phyloP scores from a whole-genome alignment of 2,329 filamentous ascomycete genomes.

The Diaporthe australafricana region DNA sequence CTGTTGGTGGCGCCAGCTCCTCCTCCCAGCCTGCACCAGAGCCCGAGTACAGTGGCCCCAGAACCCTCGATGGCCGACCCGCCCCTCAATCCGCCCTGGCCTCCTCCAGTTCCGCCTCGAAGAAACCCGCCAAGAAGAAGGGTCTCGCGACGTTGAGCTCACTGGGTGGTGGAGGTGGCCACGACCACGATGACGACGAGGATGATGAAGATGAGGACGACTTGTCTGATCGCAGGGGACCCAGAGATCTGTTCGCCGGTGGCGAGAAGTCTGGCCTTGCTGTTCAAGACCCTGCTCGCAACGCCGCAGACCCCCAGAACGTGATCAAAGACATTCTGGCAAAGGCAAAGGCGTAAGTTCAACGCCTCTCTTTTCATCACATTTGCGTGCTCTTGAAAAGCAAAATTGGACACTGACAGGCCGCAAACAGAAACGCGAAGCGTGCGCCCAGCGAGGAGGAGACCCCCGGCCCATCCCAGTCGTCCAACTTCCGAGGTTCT shows the following conservation, averaged over 20 bases:
- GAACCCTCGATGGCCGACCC: conserved; percentile 72
- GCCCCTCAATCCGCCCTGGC: conserved; percentile 56
- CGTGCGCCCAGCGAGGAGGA: conserved; percentile 49
- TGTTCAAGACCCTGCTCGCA: conserved; percentile 70
- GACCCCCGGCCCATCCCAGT: conserved; percentile 61
- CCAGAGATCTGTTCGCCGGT: conserved; percentile 81
- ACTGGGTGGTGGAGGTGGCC: conserved; percentile 60
- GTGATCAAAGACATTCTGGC: conserved; percentile 73
- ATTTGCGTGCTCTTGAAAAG: not conserved
- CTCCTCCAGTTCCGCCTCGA: conserved; percentile 50
- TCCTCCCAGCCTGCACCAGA: conserved; percentile 46
- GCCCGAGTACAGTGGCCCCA: conserved; percentile 67
- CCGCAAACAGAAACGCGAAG: conserved; percentile 65
- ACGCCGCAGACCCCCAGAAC: conserved; percentile 61
- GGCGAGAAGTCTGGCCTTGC: conserved; percentile 85
- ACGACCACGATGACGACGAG: conserved; percentile 70
- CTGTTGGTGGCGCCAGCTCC: conserved; percentile 57
- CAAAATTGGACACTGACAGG: not conserved
- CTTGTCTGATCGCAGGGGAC: conserved; percentile 67
- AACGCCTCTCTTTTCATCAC: not conserved
- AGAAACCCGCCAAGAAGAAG: conserved; percentile 63
- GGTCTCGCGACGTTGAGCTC: conserved; percentile 73
- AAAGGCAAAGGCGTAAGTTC: conserved; percentile 71
- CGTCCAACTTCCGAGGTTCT: conserved; percentile 70
- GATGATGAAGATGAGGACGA: conserved; percentile 67